Percentiles rank a stretch among this genome's conserved stretches.
Evolutionary conservation across 2,329 filamentous ascomycete species (phyloP).

Genomic region (Penicillium sp.): DNA sequence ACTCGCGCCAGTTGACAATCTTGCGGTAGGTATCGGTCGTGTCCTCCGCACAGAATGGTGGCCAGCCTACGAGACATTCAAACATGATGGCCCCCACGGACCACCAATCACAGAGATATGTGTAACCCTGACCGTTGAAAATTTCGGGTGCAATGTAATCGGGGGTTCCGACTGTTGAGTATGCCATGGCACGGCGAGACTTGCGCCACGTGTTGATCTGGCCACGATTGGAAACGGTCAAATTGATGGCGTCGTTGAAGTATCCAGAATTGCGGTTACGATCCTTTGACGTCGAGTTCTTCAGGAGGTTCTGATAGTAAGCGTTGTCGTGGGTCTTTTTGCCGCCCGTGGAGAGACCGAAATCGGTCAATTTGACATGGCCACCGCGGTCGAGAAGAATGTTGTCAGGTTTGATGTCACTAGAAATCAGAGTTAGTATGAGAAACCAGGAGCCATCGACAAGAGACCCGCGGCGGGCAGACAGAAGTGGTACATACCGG

Average conservation of each 20-base stretch:
- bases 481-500: conserved; percentile 56
- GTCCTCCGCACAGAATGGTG: conserved; percentile 96
- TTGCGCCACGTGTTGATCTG: conserved; percentile 99
- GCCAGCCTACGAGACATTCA: conserved; percentile 97
- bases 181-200: conserved; percentile 89
- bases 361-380: conserved; percentile 97
- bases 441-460: too few species aligned
- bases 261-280: conserved; percentile 88
- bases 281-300: conserved; percentile 64
- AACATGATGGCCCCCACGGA: conserved; percentile 99
- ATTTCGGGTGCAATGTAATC: conserved; percentile 99
- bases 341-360: conserved; percentile 94
- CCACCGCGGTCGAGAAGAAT: conserved; percentile 92
- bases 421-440: conserved; percentile 34
- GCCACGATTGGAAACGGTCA: conserved; percentile 94
- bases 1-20: conserved; percentile 97
- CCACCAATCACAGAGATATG: conserved; percentile 99
- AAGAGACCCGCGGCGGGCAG: background rate
- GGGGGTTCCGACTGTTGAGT: conserved; percentile 95
- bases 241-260: conserved; percentile 86
- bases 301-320: conserved; percentile 94
- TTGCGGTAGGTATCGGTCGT: conserved; percentile 97
- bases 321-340: conserved; percentile 97
- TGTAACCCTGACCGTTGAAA: conserved; percentile 93
- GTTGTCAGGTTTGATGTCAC: conserved; percentile 99